Conservation (phyloP, 2,329 filamentous ascomycete genomes). For the Cadophora sp. region DNA sequence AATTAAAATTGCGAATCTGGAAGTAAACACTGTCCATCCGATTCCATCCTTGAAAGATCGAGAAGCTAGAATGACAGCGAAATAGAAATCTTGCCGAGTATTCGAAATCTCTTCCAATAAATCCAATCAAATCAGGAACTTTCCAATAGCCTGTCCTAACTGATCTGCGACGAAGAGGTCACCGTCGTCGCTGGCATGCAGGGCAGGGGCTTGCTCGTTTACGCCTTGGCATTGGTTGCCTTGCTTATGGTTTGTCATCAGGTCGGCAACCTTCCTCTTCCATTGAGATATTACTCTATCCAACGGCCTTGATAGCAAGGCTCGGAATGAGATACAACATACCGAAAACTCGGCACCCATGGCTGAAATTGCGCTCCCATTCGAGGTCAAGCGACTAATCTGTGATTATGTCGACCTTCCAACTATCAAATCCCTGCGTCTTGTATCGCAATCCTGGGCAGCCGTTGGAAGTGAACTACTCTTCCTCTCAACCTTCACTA, state of each 20-base stretch:
- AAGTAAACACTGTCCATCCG: no score
- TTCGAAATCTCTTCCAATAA: background rate
- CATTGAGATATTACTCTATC: background rate
- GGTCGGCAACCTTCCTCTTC: background rate
- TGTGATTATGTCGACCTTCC: conserved; percentile 24
- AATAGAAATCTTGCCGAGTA: no score
- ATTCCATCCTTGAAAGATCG: no score
- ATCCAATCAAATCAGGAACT: background rate
- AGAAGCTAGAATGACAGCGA: no score
- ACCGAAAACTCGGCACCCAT: background rate
- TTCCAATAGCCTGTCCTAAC: background rate
- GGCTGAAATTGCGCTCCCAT: conserved; percentile 23
- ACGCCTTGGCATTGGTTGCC: conserved; percentile 1
- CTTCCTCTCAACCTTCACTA: conserved; percentile 54
- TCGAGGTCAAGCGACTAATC: conserved; percentile 31
- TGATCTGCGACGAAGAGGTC: background rate
- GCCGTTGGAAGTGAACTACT: conserved; percentile 26
- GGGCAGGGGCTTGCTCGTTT: background rate
- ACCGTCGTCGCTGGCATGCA: background rate
- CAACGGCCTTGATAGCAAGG: background rate
- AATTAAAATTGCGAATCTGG: no score
- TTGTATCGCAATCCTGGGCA: conserved; percentile 28
- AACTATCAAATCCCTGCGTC: conserved; percentile 26
- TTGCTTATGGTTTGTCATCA: conserved; percentile 13
- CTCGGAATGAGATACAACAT: background rate